Evolutionary conservation across 2,329 filamentous ascomycete genomes (phyloP).

Genomic region (Pseudopithomyces maydicus): DNA sequence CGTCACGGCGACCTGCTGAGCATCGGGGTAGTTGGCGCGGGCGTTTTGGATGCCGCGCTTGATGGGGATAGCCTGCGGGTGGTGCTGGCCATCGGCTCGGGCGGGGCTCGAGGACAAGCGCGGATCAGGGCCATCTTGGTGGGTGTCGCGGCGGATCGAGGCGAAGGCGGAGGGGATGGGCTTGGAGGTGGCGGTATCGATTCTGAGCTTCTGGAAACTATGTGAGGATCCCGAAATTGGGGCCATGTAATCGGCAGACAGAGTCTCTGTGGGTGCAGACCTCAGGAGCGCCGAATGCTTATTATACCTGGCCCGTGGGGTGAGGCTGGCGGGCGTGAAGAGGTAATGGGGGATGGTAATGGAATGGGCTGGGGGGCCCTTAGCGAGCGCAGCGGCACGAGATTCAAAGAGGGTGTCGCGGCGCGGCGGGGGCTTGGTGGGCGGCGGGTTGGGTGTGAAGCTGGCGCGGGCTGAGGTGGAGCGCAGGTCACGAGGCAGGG

Average conservation of each 20-base stretch:
- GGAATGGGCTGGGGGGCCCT: conserved; percentile 21
- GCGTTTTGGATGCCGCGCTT: conserved; percentile 23
- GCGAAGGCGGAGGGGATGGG: conserved; percentile 44
- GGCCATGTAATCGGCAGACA: conserved; percentile 43
- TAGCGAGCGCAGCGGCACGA: conserved; percentile 17
- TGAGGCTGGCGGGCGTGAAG: conserved; percentile 27
- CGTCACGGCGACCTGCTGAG: conserved; percentile 20
- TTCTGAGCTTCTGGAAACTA: conserved; percentile 49
- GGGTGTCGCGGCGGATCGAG: conserved; percentile 37
- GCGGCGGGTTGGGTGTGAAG: background rate
- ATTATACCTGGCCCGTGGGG: conserved; percentile 35
- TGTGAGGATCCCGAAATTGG: conserved; percentile 45
- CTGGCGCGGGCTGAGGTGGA: background rate
- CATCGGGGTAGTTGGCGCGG: conserved; percentile 23
- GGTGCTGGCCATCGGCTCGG: conserved; percentile 23
- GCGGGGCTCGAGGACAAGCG: conserved; percentile 25
- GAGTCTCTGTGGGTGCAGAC: conserved; percentile 41
- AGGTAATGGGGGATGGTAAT: conserved; percentile 35
- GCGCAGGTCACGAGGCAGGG: background rate
- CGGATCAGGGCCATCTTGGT: conserved; percentile 28
- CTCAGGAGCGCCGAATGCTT: conserved; percentile 30
- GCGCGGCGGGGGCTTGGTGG: conserved; percentile 2
- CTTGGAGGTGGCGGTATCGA: conserved; percentile 45
- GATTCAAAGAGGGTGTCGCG: conserved; percentile 13
- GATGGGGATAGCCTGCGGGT: conserved; percentile 23